Evolutionary conservation across 2,329 filamentous ascomycete species (phyloP).

Genomic region (Lasiodiplodia citricola): DNA sequence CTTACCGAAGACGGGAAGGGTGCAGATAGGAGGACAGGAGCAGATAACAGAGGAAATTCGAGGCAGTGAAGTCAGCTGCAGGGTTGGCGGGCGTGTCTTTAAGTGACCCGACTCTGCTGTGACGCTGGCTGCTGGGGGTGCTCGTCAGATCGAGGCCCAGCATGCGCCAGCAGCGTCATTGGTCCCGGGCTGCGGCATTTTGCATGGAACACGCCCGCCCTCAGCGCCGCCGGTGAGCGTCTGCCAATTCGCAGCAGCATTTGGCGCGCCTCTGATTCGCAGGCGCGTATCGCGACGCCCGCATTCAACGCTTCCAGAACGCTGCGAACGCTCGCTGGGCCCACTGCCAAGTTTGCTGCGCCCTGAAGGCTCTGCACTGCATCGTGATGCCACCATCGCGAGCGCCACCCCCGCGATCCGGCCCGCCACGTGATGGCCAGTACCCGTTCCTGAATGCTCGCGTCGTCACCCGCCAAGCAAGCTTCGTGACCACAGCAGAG

Average conservation of each 20-base stretch:
- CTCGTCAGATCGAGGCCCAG: constrained; percentile 21
- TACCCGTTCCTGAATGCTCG: constrained; percentile 8
- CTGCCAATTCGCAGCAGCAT: constrained; percentile 7
- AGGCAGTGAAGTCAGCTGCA: constrained; percentile 6
- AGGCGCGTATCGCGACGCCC: constrained; percentile 16
- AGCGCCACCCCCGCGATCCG: constrained; percentile 23
- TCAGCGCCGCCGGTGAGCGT: constrained; percentile 21
- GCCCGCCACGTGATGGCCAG: constrained; percentile 13
- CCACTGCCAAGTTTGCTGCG: constrained; percentile 19
- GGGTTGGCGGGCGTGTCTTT: constrained; percentile 23
- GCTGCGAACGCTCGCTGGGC: constrained; percentile 1
- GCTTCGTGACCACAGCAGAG: constrained; percentile 10
- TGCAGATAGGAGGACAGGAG: not conserved
- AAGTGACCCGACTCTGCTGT: constrained; percentile 10
- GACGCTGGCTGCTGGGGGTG: constrained; percentile 20
- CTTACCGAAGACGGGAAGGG: constrained; percentile 17
- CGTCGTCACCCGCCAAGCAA: constrained; percentile 2
- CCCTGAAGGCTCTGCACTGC: constrained; percentile 13
- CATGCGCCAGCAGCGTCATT: constrained; percentile 16
- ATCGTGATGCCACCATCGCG: constrained; percentile 15
- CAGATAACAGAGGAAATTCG: not conserved
- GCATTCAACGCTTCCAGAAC: constrained; percentile 21
- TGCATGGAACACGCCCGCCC: constrained; percentile 21
- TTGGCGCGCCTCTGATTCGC: constrained; percentile 14
- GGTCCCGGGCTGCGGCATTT: constrained; percentile 15